Percentiles rank a stretch among this genome's conserved stretches.
phyloP scores from a whole-genome alignment of 805 yeast genomes.

The Millerozyma miso region DNA sequence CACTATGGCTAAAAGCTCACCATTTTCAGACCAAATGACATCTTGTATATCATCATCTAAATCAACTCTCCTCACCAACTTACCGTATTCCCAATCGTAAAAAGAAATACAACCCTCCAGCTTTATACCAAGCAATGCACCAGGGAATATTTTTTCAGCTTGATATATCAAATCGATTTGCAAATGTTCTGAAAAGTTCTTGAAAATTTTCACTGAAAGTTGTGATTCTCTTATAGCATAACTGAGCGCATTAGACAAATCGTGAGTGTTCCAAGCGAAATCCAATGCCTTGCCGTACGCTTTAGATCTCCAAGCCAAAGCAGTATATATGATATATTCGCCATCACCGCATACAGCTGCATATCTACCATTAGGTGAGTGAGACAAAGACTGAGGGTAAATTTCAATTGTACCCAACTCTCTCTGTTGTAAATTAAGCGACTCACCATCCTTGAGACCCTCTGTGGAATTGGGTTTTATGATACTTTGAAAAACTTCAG shows the following conservation, averaged over 20 bases:
- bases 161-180: slow-evolving; percentile 63
- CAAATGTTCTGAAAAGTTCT: slow-evolving; percentile 79
- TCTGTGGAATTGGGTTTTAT: slow-evolving; percentile 64
- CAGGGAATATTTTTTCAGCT: slow-evolving; percentile 81
- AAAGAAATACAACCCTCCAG: slow-evolving; percentile 82
- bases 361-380: slow-evolving; percentile 96
- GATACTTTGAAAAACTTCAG: slow-evolving; percentile 81
- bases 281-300: slow-evolving; percentile 86
- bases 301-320: slow-evolving; percentile 97
- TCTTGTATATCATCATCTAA: slow-evolving; percentile 70
- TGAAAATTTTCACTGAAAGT: slow-evolving; percentile 64
- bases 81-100: slow-evolving; percentile 91
- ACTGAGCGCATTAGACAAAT: slow-evolving; percentile 53
- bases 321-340: slow-evolving; percentile 92
- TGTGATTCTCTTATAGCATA: slow-evolving; percentile 77
- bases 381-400: slow-evolving; percentile 80
- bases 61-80: slow-evolving; percentile 81
- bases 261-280: slow-evolving; percentile 92
- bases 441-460: slow-evolving; percentile 74
- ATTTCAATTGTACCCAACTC: slow-evolving; percentile 94
- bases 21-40: slow-evolving; percentile 90
- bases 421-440: slow-evolving; percentile 70
- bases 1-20: slow-evolving; percentile 77
- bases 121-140: slow-evolving; percentile 81
- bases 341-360: slow-evolving; percentile 98